Evolutionary conservation across 2,329 filamentous ascomycete species (phyloP).

Genomic region (Pseudogymnoascus sp.): DNA sequence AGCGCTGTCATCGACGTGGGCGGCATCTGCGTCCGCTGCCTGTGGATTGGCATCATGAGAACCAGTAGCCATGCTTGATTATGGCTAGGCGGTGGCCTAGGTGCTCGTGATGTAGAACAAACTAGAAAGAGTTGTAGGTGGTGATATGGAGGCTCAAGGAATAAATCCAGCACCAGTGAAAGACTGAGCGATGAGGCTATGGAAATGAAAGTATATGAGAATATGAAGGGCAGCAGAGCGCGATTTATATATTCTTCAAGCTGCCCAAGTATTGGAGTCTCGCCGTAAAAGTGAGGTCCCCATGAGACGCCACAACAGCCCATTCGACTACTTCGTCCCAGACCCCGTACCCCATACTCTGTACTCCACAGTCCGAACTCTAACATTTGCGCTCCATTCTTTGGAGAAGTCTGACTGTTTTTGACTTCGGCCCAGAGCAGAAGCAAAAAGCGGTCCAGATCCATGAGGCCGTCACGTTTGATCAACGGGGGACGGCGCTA

Average conservation of each 20-base stretch:
- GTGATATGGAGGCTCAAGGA: not conserved
- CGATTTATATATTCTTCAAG: conserved; percentile 1
- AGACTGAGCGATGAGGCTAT: not conserved
- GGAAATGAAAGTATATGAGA: not conserved
- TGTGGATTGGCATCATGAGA: not conserved
- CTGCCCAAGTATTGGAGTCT: not conserved
- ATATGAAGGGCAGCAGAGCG: not conserved
- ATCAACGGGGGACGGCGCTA: not conserved
- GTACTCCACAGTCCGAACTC: not conserved
- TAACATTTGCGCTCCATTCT: not conserved
- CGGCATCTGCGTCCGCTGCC: not conserved
- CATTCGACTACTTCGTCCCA: not conserved
- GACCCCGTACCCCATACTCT: not conserved
- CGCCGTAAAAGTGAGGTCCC: not conserved
- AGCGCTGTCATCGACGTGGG: not conserved
- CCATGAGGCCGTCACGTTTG: not conserved
- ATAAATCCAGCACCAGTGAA: not conserved
- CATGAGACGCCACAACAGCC: not conserved
- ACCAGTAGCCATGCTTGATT: not conserved
- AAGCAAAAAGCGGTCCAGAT: not conserved
- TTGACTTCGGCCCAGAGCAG: not conserved
- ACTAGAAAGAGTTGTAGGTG: not conserved
- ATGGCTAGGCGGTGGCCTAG: not conserved
- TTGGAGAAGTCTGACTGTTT: not conserved
- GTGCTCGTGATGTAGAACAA: not conserved